Base-by-base conservation (phyloP, 352 stramenopile genomes). In the Phytopythium delawarense region DNA sequence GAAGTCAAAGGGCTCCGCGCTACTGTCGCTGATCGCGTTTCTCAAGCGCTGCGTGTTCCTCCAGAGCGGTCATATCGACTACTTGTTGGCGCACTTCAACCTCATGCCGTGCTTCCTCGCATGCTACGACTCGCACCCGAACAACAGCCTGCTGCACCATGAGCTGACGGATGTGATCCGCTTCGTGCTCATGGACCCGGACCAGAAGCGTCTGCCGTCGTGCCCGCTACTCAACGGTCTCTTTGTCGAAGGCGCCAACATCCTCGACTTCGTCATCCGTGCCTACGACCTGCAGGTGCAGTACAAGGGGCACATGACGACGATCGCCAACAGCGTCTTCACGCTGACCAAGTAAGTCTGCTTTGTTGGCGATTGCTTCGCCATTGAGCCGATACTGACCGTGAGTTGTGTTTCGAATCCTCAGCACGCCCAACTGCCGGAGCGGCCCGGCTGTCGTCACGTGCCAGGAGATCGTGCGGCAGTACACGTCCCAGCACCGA, bases 271-370 rank as follows among this genome's bases (percentile, higher is more conserved):
- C 61, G 84, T 95, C 34, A 92, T 91, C 39, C 67, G 71, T 23
- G 84, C 87, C 12, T 95, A 94, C 58, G 75, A 92, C 44, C 59
- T 78, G 4, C 75, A 89, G 44, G 75, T 91, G 20, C 81, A 95
- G 62, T 95, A 95, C 70, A 95, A 94, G 68, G 87, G 87, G 0
- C 87, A 95, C 61, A 90, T 95, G 75, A 95, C 87, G 15, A 95
- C 84, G 32, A 95, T 95, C 50, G 87, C 87, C 11, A 95, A 95
- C 70, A 95, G 87, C 51, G 90, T 95, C 35, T 95, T 92, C 69
- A 95, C 87, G 18, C 67, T 95, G 30, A 92, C 81, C 11, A 95
- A 88, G 81, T 90, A 86, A 60, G 78, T 81, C 52, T 0, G 2
- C 40, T 18, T 39, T 58, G 66, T 13, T 30, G n/a, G 20, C 4